Base-by-base conservation (phyloP, 2,329 filamentous ascomycete genomes). In the Fusarium aywerte region DNA sequence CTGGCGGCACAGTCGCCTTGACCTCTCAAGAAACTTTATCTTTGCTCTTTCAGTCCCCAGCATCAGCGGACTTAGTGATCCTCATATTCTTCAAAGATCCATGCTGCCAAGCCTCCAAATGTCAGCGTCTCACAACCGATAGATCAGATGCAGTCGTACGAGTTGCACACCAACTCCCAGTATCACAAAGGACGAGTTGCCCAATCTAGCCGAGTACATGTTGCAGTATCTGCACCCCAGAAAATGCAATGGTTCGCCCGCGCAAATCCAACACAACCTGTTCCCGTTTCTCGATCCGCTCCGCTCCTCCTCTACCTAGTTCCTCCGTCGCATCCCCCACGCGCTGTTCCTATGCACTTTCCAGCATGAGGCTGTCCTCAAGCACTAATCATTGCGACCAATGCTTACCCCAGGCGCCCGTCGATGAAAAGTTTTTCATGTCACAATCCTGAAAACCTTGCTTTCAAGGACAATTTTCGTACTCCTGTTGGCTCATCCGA, bases 391-490 rank as follows among this genome's bases (percentile, higher is more conserved):
- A 68, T 42, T 29, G n/a, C 21, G 43, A 23, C 15, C 38, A 48
- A 58, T 58, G 50, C 61, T 66, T 69, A 68, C 56, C 36, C 51
- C 56, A 66, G 48, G 69, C 65, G 65, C 65, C 65, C 65, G 65
- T 66, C 18, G 18, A 18, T 48, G 51, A 58, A 68, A 66, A 55
- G 20, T 38, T 69, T 58, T 69, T 68, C 59, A 53, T 23, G 18
- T 65, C 67, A 65, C 58, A 25, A 51, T 58, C 21, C 21, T 21
- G n/a, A 12, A 32, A 47, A 32, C 32, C 45, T 56, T 64, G 51
- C 42, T 29, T 44, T 18, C 13, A 25, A 23, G 23, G 29, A 36
- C 32, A 9, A 11, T 43, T 61, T 29, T 43, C 29, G 27, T 40
- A 9, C 39, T 65, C 43, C 59, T 29, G 45, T 58, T 51, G 39